phyloP scores from a whole-genome alignment of 2,329 filamentous ascomycete species.

The Alternaria gansuensis region DNA sequence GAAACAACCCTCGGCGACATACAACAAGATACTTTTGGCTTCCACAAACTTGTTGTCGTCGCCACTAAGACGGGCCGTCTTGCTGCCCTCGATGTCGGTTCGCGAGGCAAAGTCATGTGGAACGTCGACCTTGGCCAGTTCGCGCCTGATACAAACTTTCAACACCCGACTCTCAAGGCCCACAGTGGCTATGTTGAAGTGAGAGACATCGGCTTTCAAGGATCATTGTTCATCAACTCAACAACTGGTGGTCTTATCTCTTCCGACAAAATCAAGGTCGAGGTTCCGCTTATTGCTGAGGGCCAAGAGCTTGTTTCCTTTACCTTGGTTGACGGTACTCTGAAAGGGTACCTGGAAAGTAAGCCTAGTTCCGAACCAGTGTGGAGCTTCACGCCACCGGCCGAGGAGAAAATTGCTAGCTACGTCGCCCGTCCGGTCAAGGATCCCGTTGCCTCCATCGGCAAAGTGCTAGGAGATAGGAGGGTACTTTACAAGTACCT shows the following conservation, averaged over 20 bases:
- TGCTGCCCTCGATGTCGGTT: constrained; percentile 80
- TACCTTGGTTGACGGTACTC: constrained; percentile 43
- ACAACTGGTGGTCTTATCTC: constrained; percentile 44
- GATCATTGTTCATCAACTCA: constrained; percentile 45
- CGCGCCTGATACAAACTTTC: constrained; percentile 65
- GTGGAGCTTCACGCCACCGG: constrained; percentile 78
- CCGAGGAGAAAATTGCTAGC: constrained; percentile 72
- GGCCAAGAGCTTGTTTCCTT: constrained; percentile 45
- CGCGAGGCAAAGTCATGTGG: constrained; percentile 79
- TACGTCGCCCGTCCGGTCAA: constrained; percentile 75
- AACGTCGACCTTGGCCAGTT: constrained; percentile 70
- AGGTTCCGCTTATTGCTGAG: constrained; percentile 23
- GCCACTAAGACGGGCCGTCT: constrained; percentile 82
- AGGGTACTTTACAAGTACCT: constrained; percentile 98
- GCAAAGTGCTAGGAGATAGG: constrained; percentile 88
- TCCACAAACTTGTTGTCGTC: constrained; percentile 83
- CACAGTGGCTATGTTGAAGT: constrained; percentile 49
- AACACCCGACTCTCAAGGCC: constrained; percentile 62
- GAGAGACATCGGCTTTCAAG: constrained; percentile 35
- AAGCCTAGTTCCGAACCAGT: constrained; percentile 38
- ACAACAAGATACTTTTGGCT: constrained; percentile 81
- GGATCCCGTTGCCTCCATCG: constrained; percentile 93
- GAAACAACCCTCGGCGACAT: constrained; percentile 63
- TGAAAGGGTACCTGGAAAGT: constrained; percentile 44
- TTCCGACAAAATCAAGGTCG: constrained; percentile 27